Base-by-base conservation (phyloP, 148 eudicot genomes). In the Spergularia marina region DNA sequence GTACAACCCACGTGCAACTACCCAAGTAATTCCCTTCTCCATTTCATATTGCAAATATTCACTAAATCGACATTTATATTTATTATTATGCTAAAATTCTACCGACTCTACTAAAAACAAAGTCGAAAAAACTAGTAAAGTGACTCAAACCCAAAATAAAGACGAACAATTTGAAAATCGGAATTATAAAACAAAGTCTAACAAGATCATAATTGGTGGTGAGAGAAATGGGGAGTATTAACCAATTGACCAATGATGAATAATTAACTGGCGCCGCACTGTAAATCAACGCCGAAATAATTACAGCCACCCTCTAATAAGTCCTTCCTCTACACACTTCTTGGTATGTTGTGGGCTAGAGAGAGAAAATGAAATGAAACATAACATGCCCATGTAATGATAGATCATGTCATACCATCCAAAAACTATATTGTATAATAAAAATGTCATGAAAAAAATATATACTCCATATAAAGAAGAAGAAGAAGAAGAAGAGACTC, bases 251-350 rank as follows among this genome's bases (percentile, higher is more conserved):
- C 64, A 78, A 72, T 70, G 20, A 77, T 15, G 40, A n/a, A 10
- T 69, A 70, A 70, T 75, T 25, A 80, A 55, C 62, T 70, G 79
- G 83, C 83, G 72, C 83, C 76, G 73, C 53, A 72, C 76, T 80
- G 79, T 76, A 56, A 80, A 76, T 71, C 76, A 80, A 72, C 79
- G 20, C 72, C 17, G 16, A 34, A 51, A 76, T 80, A 65, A 80
- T 80, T 80, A 80, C 69, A 80, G 76, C 78, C 82, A 71, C 55
- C 51, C 9, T 30, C 34, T 30, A 30, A 1, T n/a, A n/a, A n/a
- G n/a, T n/a, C n/a, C 12, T 55, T 30, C 36, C 36, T 30, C 47
- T 72, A 44, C 49, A 49, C 0, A 2, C 53, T 3, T 23, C 74
- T 34, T 41, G 25, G 25, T 49, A 3, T 74, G 18, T 80, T 74